Evolutionary conservation across 2,329 filamentous ascomycete genomes (phyloP).

Genomic region (Biscogniauxia sp.): DNA sequence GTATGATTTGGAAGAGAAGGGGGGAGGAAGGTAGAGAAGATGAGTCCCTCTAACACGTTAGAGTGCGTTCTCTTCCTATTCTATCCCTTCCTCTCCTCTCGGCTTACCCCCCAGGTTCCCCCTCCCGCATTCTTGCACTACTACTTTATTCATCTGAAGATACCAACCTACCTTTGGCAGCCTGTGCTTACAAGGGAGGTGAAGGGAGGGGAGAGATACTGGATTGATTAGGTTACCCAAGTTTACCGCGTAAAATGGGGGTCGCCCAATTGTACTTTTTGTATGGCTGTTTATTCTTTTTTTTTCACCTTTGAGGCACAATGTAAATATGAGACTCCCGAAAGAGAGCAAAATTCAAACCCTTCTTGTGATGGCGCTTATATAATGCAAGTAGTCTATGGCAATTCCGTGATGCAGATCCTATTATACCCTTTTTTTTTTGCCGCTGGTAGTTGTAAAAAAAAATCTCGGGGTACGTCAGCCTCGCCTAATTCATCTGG

Average conservation of each 20-base stretch:
- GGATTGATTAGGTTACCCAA: no score
- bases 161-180: no score
- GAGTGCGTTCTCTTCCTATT: no score
- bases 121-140: no score
- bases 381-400: not conserved
- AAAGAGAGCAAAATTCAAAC: not conserved
- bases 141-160: no score
- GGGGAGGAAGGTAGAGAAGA: not conserved
- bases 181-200: no score
- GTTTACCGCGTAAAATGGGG: no score
- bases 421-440: constrained; percentile 4
- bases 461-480: not conserved
- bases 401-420: not conserved
- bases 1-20: not conserved
- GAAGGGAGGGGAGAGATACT: no score
- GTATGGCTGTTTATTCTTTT: not conserved
- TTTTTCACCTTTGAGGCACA: not conserved
- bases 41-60: no score
- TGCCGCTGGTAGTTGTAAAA: not conserved
- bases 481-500: constrained; percentile 4
- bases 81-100: no score
- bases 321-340: not conserved
- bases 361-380: not conserved
- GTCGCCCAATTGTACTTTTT: no score
- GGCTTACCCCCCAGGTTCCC: no score